Base-by-base conservation (phyloP, 495 filamentous ascomycete species). In the Cladorrhinum samala region DNA sequence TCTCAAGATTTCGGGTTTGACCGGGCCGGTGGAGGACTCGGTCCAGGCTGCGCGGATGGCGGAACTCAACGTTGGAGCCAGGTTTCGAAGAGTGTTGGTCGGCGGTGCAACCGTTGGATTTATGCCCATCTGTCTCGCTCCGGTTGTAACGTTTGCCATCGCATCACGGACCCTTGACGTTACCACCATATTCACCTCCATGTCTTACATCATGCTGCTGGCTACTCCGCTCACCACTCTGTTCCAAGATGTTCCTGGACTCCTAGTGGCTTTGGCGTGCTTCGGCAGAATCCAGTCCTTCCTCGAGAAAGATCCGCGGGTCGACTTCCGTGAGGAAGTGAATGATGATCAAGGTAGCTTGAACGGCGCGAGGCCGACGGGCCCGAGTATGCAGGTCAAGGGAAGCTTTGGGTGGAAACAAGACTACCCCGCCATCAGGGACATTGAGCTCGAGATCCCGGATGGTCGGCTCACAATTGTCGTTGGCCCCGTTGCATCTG, bases 121-220 rank as follows among this genome's bases (percentile, higher is more conserved):
- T 46, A 68, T 70, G 2, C 72, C 78, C 0, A 71, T 72, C 46
- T 72, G 74, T 2, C 63, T 77, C 13, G 69, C 81, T 2, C 69
- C 69, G 0, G 51, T 63, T 3, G 13, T 70, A 5, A 74, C 78
- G 1, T 70, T 77, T 36, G 71, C 72, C 3, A 65, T 71, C 25
- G 68, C 75, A 5, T 60, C 60, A 2, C 50, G 53, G 27, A 72
- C 71, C 1, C 61, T 84, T 23, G 73, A 75, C 41, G 74, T 77
- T 3, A 66, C 76, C 1, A 72, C 63, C 38, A 73, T 79, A 1
- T 85, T 81, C 61, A 85, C 83, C 0, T 80, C 83, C 3, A 50
- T 86, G 1, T 81, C 83, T 0, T 78, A 85, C n/a, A 78, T 86
- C 36, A 60, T 77, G 0, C 72, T 88, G 6, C 63, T 88, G 16